phyloP scores from a whole-genome alignment of 2,329 filamentous ascomycete species.

The Pseudopithomyces chartarum region DNA sequence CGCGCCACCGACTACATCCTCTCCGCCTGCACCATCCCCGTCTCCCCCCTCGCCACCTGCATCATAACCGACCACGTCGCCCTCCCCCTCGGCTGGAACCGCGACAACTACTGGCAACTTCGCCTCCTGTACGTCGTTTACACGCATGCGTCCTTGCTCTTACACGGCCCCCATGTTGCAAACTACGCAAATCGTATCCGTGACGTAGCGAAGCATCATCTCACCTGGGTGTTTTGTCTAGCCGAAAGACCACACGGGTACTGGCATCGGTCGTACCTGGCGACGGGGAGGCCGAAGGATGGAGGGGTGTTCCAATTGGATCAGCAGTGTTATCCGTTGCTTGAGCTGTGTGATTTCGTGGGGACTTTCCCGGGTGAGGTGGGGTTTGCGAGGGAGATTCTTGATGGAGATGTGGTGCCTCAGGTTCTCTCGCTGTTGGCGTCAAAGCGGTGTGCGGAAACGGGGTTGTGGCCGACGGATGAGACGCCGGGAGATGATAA shows the following conservation, averaged over 20 bases:
- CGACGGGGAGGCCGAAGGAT: slow-evolving; percentile 14
- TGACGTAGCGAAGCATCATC: slow-evolving; percentile 4
- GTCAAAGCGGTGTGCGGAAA: slow-evolving; percentile 7
- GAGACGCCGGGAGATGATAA: slow-evolving; percentile 18
- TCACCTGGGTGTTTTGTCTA: slow-evolving; percentile 12
- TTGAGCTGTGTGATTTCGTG: slow-evolving; percentile 15
- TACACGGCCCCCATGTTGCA: background rate
- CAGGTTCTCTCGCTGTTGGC: slow-evolving; percentile 5
- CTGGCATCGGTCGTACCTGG: slow-evolving; percentile 19
- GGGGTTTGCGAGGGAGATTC: background rate
- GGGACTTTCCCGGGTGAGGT: slow-evolving; percentile 9
- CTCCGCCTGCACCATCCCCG: slow-evolving; percentile 11
- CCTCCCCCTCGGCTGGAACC: slow-evolving; percentile 16
- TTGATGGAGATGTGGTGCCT: background rate
- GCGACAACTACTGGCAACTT: slow-evolving; percentile 19
- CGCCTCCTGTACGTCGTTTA: slow-evolving; percentile 11
- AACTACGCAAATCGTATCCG: slow-evolving; percentile 7
- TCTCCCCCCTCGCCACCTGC: background rate
- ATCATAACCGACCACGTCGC: slow-evolving; percentile 19
- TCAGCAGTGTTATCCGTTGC: slow-evolving; percentile 16
- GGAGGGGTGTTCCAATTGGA: slow-evolving; percentile 14
- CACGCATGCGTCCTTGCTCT: background rate
- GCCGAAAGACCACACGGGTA: slow-evolving; percentile 15
- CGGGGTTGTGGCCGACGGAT: slow-evolving; percentile 12
- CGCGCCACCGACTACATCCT: slow-evolving; percentile 18